Evolutionary conservation across 352 stramenopile genomes (phyloP), one percentile per base, ranked within the genome.

Genomic region (Phytopythium ostracodes): DNA sequence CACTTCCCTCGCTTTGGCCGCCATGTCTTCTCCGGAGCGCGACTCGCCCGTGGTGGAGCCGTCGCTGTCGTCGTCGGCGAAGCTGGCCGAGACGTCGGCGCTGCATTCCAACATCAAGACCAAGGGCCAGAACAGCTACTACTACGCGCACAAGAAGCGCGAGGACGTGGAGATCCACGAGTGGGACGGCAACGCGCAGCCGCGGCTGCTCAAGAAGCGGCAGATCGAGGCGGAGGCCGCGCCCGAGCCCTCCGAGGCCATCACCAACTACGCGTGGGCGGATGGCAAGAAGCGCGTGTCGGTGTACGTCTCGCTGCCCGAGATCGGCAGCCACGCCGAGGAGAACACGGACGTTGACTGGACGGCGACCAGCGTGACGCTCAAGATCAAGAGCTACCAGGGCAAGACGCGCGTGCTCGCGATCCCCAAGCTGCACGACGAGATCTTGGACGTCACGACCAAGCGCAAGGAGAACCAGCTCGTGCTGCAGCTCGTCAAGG

Each of bases 61-160:
- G 25, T n/a, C n/a, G n/a, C n/a, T n/a, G n/a, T n/a, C n/a, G n/a
- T n/a, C n/a, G n/a, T n/a, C 47, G 35, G 27, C 11, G 29, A 27
- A 38, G 7, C 35, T 22, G 5, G 46, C 56, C 29, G 63, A 75
- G 24, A 64, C 63, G 47, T 95, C 86, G 54, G 86, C 84, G 43
- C 68, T 94, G 59, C 83, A 95, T 47, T 75, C 65, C 27, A 95
- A 95, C 65, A 95, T 95, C 68, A 86, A 85, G 65, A 79, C 56
- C 31, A 93, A 92, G 69, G 86, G 84, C 27, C 74, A 78, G 49
- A 95, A 95, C 73, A 91, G 80, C 68, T 95, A 95, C 70, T 95
- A 95, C 63, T 95, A 95, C 61, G 86, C 86, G 24, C 86, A 95
- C 72, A 92, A 93, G 75, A 84, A 83, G 74, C 86, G 86, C 59